Evolutionary conservation across 441 rosid species (phyloP), one percentile per base, ranked within the genome.

Genomic region (Breynia disticha): DNA sequence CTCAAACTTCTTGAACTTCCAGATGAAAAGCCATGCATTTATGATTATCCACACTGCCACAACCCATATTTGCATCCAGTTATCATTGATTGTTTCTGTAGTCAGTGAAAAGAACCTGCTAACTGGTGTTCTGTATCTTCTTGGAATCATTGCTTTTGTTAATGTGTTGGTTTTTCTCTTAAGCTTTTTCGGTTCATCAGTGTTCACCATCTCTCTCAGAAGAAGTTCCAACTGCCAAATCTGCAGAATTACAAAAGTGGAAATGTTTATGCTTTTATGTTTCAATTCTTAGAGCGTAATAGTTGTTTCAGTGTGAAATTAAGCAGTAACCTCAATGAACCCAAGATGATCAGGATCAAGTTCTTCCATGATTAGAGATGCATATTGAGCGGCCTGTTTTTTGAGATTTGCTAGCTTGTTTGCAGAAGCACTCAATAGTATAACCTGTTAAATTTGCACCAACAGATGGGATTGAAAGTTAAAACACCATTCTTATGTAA

Each of bases 351-450:
- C 97, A 3, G 97, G 98, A 54, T 93, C 98, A 14, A 93, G 89
- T 75, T 93, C 94, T 72, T 93, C 98, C 98, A 93, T 93, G 72
- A 93, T 93, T 55, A 93, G 67, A 56, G 87, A 55, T 15, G 98
- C 83, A 48, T 89, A 93, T 12, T 77, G 14, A 0, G 64, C 60
- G 2, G 95, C 95, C 19, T 79, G 77, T 57, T 84, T 56, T 67
- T 83, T 86, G 0, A 89, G 82, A 47, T 81, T 86, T 15, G 76
- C 72, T 1, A 93, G 86, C 71, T 80, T 83, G 71, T 93, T 93
- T 18, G 85, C 97, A 0, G 96, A 73, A 17, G 97, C 98, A 45
- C 98, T 93, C 75, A 84, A 63, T 46, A 81, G 64, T 69, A 90
- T 82, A 28, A 90, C 79, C 91, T 81, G 57, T 54, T 14, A 20